Evolutionary conservation across 192 early-diverging fungal genomes (phyloP).

Genomic region (Spinellus fusiger): DNA sequence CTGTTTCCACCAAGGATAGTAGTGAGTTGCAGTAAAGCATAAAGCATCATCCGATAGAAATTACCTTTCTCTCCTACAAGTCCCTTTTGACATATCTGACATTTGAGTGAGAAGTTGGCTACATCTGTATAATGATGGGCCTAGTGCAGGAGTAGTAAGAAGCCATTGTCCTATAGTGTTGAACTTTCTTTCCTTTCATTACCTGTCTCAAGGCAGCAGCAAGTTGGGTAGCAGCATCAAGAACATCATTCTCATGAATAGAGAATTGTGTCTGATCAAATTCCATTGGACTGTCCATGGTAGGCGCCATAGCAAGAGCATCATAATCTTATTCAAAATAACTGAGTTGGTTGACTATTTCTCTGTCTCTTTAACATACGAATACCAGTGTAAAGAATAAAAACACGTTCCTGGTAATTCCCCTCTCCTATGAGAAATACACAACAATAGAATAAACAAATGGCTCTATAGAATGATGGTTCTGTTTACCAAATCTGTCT

Average conservation of each 20-base stretch:
- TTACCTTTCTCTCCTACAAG: constrained; percentile 42
- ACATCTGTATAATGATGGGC: constrained; percentile 69
- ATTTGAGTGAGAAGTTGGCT: constrained; percentile 64
- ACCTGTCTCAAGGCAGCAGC: constrained; percentile 41
- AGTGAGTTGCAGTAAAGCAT: neutral
- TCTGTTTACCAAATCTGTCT: constrained; percentile 62
- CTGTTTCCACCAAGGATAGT: constrained; percentile 1
- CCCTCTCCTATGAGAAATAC: constrained; percentile 40
- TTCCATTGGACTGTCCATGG: constrained; percentile 41
- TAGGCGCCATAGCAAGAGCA: constrained; percentile 63
- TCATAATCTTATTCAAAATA: constrained; percentile 60
- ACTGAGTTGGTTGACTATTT: neutral
- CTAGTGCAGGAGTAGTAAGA: constrained; percentile 26
- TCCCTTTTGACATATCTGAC: constrained; percentile 51
- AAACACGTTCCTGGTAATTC: constrained; percentile 41
- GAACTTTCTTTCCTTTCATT: neutral
- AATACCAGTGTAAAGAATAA: constrained; percentile 41
- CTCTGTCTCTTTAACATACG: constrained; percentile 31
- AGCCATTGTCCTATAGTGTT: neutral
- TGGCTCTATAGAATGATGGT: neutral
- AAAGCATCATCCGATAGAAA: neutral
- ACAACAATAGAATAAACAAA: neutral
- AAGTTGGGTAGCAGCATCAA: constrained; percentile 33
- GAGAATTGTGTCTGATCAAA: constrained; percentile 73
- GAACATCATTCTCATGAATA: constrained; percentile 22